Conservation (phyloP, 129 eudicot species). For the Flaveria robusta region DNA sequence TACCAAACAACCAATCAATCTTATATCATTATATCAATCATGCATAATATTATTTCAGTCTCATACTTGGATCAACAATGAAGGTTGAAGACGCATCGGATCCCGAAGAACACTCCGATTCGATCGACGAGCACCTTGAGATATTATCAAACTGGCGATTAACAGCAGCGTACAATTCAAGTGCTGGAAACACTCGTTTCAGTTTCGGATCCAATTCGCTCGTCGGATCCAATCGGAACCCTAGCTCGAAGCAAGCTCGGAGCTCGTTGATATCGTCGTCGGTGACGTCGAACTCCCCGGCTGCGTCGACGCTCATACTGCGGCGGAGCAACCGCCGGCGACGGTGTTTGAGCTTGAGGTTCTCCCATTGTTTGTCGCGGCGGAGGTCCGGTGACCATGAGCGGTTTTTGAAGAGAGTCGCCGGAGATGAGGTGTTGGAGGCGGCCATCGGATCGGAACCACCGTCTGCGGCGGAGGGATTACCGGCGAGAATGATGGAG, state of each 20-base stretch:
- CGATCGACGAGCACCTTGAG: slow-evolving; percentile 49
- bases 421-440: not conserved
- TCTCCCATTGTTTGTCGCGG: slow-evolving; percentile 56
- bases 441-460: slow-evolving; percentile 25
- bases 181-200: slow-evolving; percentile 61
- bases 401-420: slow-evolving; percentile 37
- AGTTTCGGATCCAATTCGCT: slow-evolving; percentile 59
- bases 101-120: slow-evolving; percentile 24
- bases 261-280: slow-evolving; percentile 75
- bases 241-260: slow-evolving; percentile 67
- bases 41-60: too few relatives aligned
- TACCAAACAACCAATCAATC: too few relatives aligned
- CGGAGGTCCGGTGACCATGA: slow-evolving; percentile 55
- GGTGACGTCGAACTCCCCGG: slow-evolving; percentile 22
- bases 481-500: not conserved
- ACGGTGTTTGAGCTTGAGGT: slow-evolving; percentile 37
- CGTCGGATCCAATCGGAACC: slow-evolving; percentile 64
- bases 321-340: slow-evolving; percentile 17
- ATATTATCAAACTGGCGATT: slow-evolving; percentile 35
- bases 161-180: slow-evolving; percentile 63
- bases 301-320: slow-evolving; percentile 40
- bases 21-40: too few relatives aligned
- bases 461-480: slow-evolving; percentile 23
- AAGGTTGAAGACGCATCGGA: slow-evolving; percentile 16
- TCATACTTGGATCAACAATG: slow-evolving; percentile 54